Evolutionary conservation across 768 basidiomycete genomes (phyloP), one percentile per base, ranked within the genome.

Genomic region (Boletus fagicola): DNA sequence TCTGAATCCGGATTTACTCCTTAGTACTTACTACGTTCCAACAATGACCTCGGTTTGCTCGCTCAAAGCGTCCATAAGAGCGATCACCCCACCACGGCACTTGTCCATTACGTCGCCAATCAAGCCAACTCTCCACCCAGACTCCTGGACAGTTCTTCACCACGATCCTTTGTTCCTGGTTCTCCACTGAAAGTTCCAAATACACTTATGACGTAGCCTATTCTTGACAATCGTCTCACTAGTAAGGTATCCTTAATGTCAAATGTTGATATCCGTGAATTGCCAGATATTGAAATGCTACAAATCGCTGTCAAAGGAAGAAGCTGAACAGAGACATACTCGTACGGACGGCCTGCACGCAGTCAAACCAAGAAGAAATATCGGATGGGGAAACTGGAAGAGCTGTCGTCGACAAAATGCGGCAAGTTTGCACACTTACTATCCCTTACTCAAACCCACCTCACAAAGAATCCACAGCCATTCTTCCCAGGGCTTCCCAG

Each of bases 401-500:
- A 30, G 16, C 11, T 18, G 28, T 56, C 20, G n/a, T 55, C 55
- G 39, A 38, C 35, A 38, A 45, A 18, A 13, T 22, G n/a, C n/a
- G 40, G 20, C 51, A 51, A 15, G 16, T 44, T 36, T 38, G 22
- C 24, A 26, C 7, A 31, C 40, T 31, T 13, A 24, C 12, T 13
- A 12, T n/a, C 38, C 44, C 18, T 42, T 33, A 22, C 40, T 26
- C 38, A 18, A 30, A 46, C 12, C 22, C 10, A 31, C 30, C 46
- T 61, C 45, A 54, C n/a, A 22, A 8, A n/a, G 58, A 46, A 56
- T 62, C 58, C 31, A 71, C 59, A 10, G 33, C 67, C 67, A 70
- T 70, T 49, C 63, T 68, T 30, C 43, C 68, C 39, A 71, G 52
- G 4, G 60, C 65, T 54, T 65, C 59, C 62, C 44, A 61, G 36